These are phyloP conservation scores for Stereocaulon alpinum DNA, from an alignment of 495 filamentous ascomycete genomes.

Conservation along the genomic window DNA sequence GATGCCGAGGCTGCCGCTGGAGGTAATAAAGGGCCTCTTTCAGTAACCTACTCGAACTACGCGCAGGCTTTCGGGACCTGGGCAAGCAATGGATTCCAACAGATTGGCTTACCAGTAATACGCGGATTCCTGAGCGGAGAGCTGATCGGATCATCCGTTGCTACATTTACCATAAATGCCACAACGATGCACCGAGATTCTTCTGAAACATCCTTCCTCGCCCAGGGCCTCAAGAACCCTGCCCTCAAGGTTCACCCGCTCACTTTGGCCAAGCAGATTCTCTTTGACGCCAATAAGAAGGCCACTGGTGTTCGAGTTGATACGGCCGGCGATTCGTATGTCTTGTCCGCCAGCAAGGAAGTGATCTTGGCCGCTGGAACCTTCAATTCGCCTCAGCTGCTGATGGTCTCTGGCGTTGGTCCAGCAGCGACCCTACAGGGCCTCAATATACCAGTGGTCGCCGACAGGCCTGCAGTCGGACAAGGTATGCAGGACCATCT, in stretches of 20 bases:
- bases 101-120: conserved; percentile 26
- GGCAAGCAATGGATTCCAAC: conserved; percentile 30
- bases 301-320: conserved; percentile 42
- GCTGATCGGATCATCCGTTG: conserved; percentile 18
- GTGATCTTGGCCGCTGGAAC: conserved; percentile 47
- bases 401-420: conserved; percentile 39
- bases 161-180: background rate
- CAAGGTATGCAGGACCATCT: conserved; percentile 29
- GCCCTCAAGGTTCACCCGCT: conserved; percentile 29
- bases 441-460: conserved; percentile 24
- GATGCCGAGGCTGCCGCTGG: conserved; percentile 29
- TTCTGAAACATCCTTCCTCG: background rate
- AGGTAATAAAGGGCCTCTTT: conserved; percentile 35
- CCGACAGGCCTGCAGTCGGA: conserved; percentile 25
- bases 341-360: conserved; percentile 38
- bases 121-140: conserved; percentile 29
- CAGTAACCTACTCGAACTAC: conserved; percentile 32
- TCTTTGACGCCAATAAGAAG: conserved; percentile 35
- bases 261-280: conserved; percentile 34
- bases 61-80: conserved; percentile 35
- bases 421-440: conserved; percentile 21
- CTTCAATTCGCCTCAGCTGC: conserved; percentile 24
- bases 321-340: conserved; percentile 26
- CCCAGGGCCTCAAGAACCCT: background rate
- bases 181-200: background rate